These are phyloP conservation scores for Neofusicoccum kwambonambiense DNA, from an alignment of 2,329 filamentous ascomycete species.

Conservation along the genomic window DNA sequence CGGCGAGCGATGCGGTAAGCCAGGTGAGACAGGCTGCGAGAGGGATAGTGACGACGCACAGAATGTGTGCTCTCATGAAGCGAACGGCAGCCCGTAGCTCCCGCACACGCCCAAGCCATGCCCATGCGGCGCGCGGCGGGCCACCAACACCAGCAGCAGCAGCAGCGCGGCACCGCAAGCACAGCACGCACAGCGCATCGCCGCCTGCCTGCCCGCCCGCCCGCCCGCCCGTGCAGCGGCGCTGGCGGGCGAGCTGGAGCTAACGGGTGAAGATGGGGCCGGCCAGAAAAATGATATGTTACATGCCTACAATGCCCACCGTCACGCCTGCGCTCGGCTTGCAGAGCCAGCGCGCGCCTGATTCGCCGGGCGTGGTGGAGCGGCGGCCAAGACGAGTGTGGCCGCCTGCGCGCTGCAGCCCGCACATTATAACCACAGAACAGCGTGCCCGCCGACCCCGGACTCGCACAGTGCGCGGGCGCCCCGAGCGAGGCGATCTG, in stretches of 20 bases:
- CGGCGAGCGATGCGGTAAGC: slow-evolving; percentile 34
- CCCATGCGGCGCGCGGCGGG: not conserved
- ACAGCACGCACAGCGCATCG: slow-evolving; percentile 5
- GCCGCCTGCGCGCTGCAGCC: slow-evolving; percentile 12
- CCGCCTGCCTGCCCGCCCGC: not conserved
- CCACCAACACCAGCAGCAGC: not conserved
- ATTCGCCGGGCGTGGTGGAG: slow-evolving; percentile 14
- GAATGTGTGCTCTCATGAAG: slow-evolving; percentile 5
- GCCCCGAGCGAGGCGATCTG: slow-evolving; percentile 12
- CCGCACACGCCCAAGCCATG: not conserved
- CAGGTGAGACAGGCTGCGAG: slow-evolving; percentile 33
- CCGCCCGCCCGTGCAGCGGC: not conserved
- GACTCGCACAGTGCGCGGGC: slow-evolving; percentile 8
- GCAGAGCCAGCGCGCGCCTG: slow-evolving; percentile 1
- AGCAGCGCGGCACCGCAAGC: not conserved
- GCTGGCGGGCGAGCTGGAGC: not conserved
- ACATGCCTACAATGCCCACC: not conserved
- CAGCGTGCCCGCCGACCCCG: not conserved
- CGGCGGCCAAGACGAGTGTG: slow-evolving; percentile 5
- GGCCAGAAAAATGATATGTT: slow-evolving; percentile 15
- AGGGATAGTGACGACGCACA: slow-evolving; percentile 38
- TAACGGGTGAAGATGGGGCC: slow-evolving; percentile 2
- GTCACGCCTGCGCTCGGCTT: slow-evolving; percentile 8
- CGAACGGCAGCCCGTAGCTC: not conserved
- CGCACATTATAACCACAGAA: slow-evolving; percentile 11